Evolutionary conservation across 2,329 filamentous ascomycete species (phyloP), one percentile per base, ranked within the genome.

Genomic region (Hymenoscyphus fraxineus): DNA sequence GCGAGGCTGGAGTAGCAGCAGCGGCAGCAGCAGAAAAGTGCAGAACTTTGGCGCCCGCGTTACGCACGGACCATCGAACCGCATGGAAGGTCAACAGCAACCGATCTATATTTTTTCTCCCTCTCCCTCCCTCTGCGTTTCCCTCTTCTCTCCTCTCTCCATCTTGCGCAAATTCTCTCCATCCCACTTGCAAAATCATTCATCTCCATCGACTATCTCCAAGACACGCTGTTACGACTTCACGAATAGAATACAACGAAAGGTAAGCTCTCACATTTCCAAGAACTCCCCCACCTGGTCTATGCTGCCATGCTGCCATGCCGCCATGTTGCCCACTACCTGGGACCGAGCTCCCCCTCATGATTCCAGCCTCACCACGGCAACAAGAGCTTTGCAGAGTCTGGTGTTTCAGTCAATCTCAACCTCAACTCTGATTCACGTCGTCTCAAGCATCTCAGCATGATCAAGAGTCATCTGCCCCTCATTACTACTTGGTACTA

Each of bases 331-430:
- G 66, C 64, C 61, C 63, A 44, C 35, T 1, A 35, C 9, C 35
- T 35, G 5, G 35, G 58, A 40, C 39, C 51, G 57, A 63, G 63
- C 66, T 39, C 51, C 32, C 35, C 35, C 35, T 27, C 27, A 27
- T 2, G 3, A 27, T 27, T 19, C 47, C 68, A 70, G 68, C 68
- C 68, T 70, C 65, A 68, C 62, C 35, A 51, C 62, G 58, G n/a
- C 41, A 61, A 60, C 41, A 35, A 63, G 60, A 68, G 63, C 68
- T 67, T 60, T 58, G 59, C 38, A 6, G 22, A 44, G 47, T 54
- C 47, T 54, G 10, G 47, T 22, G 44, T 54, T 54, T 54, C 47
- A 27, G 19, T 22, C 22, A 27, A 54, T 27, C 47, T 27, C 47
- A 27, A 31, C 9, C 44, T 22, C 13, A 40, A n/a, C 60, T 40